Base-by-base conservation (phyloP, 2,329 filamentous ascomycete genomes). In the Sclerotinia trifoliorum region DNA sequence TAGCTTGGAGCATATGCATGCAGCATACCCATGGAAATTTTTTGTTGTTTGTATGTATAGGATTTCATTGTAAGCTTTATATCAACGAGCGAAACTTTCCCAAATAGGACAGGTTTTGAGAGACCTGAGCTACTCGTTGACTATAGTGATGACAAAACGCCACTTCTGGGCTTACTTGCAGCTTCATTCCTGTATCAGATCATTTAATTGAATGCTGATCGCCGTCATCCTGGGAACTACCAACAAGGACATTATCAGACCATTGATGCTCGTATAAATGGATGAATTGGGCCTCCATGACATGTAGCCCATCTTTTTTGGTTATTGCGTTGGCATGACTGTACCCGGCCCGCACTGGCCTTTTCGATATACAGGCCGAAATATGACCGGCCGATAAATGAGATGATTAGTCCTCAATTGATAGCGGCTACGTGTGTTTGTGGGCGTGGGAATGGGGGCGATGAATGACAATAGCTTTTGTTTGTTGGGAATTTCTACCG, bases 271-370 rank as follows among this genome's bases (percentile, higher is more conserved):
- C n/a, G 17, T 21, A n/a, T 49, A 26, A 5, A 17, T 21, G 17
- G 24, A 21, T 11, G n/a, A 29, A 19, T 42, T 39, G 5, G 17
- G 46, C 2, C 11, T 39, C 13, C 19, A 60, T 42, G 42, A 19
- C 26, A 66, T n/a, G 11, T 32, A 39, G 15, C 8, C n/a, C n/a
- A 19, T 21, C 26, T 35, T 48, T 48, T 11, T 26, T 35, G n/a
- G 21, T 21, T 39, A 42, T 21, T n/a, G 39, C 32, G 35, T 26
- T 60, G 21, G 54, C 10, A 66, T 60, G 64, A 66, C 64, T 66
- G 44, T 66, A 42, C 15, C 32, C 29, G 44, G 42, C 21, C 54
- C 44, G 29, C 24, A 32, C 29, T 32, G 10, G 3, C 46, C 19
- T 32, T 35, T 24, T 13, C 5, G 5, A 7, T 17, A 58, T 24